A percentile compares a stretch with the other conserved stretches of the same genome.
Evolutionary conservation across 2,329 filamentous ascomycete genomes (phyloP).

Genomic region (Pseudogymnoascus sp.): DNA sequence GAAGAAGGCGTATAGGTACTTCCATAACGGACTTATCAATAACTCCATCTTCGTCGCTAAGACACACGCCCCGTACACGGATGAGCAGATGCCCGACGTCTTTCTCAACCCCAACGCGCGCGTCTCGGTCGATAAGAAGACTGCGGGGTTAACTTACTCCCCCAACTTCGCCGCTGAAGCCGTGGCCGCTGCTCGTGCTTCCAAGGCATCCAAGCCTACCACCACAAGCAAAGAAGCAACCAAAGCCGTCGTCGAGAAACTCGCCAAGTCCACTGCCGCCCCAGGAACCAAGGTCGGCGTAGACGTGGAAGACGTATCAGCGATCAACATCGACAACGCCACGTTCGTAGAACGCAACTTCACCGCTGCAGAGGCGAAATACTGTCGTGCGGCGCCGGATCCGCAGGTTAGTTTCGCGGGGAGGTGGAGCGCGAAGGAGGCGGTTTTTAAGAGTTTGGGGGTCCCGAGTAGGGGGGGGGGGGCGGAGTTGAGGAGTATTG

Average conservation of each 20-base stretch:
- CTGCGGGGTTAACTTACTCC: conserved; percentile 66
- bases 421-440: conserved; percentile 95
- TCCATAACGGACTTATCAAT: conserved; percentile 97
- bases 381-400: conserved; percentile 71
- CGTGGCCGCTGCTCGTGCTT: conserved; percentile 40
- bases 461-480: conserved; percentile 80
- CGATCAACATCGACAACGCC: conserved; percentile 87
- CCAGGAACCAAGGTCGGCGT: conserved; percentile 77
- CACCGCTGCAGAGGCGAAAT: conserved; percentile 71
- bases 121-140: conserved; percentile 79
- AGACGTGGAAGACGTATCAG: conserved; percentile 80
- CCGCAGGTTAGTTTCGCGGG: conserved; percentile 89
- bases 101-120: conserved; percentile 92
- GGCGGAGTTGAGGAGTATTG: conserved; percentile 86
- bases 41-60: conserved; percentile 97
- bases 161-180: conserved; percentile 45
- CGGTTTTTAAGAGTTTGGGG: conserved; percentile 93
- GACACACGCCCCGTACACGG: conserved; percentile 78
- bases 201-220: conserved; percentile 45
- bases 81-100: conserved; percentile 75
- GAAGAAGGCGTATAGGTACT: conserved; percentile 98
- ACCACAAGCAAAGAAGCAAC: conserved; percentile 47
- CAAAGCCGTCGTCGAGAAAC: conserved; percentile 65
- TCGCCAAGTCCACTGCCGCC: conserved; percentile 56
- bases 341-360: conserved; percentile 96